These are phyloP conservation scores for Plasmodium chabaudi DNA, from an alignment of 169 alveolate genomes.

Conservation along the genomic window DNA sequence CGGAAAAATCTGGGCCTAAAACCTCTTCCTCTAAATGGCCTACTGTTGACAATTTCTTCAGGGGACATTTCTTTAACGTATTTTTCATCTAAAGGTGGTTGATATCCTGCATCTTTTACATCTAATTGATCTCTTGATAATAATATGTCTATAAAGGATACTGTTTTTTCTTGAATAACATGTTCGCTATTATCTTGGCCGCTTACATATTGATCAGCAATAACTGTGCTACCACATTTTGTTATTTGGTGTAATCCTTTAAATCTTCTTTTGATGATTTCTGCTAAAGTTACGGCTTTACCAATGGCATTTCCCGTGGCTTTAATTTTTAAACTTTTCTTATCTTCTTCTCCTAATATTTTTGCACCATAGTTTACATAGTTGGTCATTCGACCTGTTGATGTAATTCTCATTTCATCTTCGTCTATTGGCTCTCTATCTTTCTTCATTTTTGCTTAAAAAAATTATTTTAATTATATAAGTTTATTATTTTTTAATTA, in stretches of 20 bases:
- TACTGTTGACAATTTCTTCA: slow-evolving; percentile 77
- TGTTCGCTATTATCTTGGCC: slow-evolving; percentile 87
- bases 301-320: slow-evolving; percentile 93
- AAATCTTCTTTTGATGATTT: slow-evolving; percentile 87
- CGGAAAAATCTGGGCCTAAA: slow-evolving; percentile 72
- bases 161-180: slow-evolving; percentile 82
- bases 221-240: slow-evolving; percentile 81
- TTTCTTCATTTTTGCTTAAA: slow-evolving; percentile 75
- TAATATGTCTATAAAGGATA: slow-evolving; percentile 84
- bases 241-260: slow-evolving; percentile 91
- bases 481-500: neutral
- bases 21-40: slow-evolving; percentile 72
- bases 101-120: slow-evolving; percentile 84
- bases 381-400: slow-evolving; percentile 87
- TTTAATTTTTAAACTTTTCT: slow-evolving; percentile 83
- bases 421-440: slow-evolving; percentile 83
- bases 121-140: slow-evolving; percentile 82
- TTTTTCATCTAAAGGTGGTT: slow-evolving; percentile 85
- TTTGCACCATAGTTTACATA: slow-evolving; percentile 89
- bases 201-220: slow-evolving; percentile 87
- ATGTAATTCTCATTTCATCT: slow-evolving; percentile 90
- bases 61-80: slow-evolving; percentile 82
- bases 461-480: neutral
- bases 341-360: slow-evolving; percentile 83
- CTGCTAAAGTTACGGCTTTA: slow-evolving; percentile 90